These are phyloP conservation scores for Tolypocladium guangdongense DNA, from an alignment of 2,329 filamentous ascomycete species.

Conservation along the genomic window DNA sequence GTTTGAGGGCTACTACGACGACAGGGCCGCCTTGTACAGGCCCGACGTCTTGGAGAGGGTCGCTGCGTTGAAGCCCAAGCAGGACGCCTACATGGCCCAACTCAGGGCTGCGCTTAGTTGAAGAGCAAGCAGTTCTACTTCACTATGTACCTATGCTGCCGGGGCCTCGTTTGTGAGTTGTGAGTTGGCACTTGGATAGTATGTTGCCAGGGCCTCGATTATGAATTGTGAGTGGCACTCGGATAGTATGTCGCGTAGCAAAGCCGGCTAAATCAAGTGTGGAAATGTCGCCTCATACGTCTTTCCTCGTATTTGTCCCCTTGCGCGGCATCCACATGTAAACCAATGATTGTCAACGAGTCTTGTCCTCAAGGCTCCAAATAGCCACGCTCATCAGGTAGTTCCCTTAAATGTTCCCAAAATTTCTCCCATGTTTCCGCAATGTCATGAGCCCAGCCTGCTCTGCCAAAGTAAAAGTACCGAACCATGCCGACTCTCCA, in stretches of 20 bases:
- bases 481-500: not conserved
- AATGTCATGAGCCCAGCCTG: not conserved
- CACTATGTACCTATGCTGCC: too few species aligned
- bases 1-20: conserved; percentile 24
- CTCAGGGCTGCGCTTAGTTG: conserved; percentile 5
- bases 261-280: not conserved
- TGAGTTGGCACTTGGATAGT: not conserved
- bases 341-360: too few species aligned
- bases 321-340: too few species aligned
- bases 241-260: not conserved
- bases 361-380: too few species aligned
- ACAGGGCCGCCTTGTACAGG: conserved; percentile 19
- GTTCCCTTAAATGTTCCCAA: too few species aligned
- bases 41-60: conserved; percentile 20
- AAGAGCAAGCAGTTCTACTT: not conserved
- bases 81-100: conserved; percentile 9
- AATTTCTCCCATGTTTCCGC: not conserved
- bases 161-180: too few species aligned
- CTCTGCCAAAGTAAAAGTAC: not conserved
- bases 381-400: not conserved
- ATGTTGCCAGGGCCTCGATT: not conserved
- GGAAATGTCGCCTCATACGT: too few species aligned
- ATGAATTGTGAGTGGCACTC: too few species aligned
- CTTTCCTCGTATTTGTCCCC: too few species aligned
- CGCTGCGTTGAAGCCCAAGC: conserved; percentile 11